Evolutionary conservation across 2,329 filamentous ascomycete species (phyloP).

Genomic region (Calonectria crousiana): DNA sequence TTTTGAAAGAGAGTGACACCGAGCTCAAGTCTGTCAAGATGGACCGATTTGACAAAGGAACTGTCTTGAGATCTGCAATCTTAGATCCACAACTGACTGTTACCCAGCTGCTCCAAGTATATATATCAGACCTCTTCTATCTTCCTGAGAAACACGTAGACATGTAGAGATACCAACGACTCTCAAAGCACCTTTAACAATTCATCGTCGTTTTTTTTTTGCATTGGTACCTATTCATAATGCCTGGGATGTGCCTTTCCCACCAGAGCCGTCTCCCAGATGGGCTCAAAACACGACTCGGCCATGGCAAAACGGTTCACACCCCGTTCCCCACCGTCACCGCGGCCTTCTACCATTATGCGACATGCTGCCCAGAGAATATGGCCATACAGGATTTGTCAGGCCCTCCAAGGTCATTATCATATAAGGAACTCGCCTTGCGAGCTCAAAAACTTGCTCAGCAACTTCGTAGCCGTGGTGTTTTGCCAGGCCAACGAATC

Average conservation of each 20-base stretch:
- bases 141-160: background rate
- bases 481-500: slow-evolving; percentile 60
- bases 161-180: slow-evolving; percentile 27
- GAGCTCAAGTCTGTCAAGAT: slow-evolving; percentile 26
- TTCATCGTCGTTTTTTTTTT: background rate
- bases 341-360: slow-evolving; percentile 54
- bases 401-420: slow-evolving; percentile 49
- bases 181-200: slow-evolving; percentile 17
- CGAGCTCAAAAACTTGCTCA: slow-evolving; percentile 57
- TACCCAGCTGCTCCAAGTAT: slow-evolving; percentile 7
- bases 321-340: slow-evolving; percentile 54
- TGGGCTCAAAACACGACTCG: slow-evolving; percentile 22
- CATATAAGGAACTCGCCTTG: slow-evolving; percentile 59
- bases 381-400: slow-evolving; percentile 55
- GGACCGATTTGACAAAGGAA: slow-evolving; percentile 16
- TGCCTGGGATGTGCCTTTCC: slow-evolving; percentile 6
- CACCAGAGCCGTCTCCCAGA: slow-evolving; percentile 15
- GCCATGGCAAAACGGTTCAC: slow-evolving; percentile 36
- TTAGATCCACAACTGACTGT: background rate
- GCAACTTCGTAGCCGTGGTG: slow-evolving; percentile 53
- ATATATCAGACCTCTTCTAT: slow-evolving; percentile 19
- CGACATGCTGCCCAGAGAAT: slow-evolving; percentile 50
- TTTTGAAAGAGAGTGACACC: slow-evolving; percentile 12
- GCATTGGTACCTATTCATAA: slow-evolving; percentile 15
- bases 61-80: slow-evolving; percentile 13